phyloP scores from a whole-genome alignment of 441 rosid species.

The Aquilaria agallochum region DNA sequence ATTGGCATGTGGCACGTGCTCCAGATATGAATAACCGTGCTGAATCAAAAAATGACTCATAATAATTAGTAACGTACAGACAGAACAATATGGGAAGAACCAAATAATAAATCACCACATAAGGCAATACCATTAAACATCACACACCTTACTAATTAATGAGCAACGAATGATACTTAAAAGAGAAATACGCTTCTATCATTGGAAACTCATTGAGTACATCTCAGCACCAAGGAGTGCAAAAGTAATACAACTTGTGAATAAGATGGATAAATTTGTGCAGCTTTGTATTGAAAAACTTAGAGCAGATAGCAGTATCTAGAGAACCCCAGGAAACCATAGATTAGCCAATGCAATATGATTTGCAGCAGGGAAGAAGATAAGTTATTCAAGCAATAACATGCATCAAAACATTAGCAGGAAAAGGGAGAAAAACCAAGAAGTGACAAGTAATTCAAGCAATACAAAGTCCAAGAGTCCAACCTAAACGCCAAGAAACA shows the following conservation, averaged over 20 bases:
- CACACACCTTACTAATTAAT: conserved; percentile 5
- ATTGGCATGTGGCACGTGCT: conserved; percentile 27
- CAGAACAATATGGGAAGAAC: conserved; percentile 1
- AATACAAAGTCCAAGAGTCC: conserved; percentile 10
- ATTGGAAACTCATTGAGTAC: conserved; percentile 1
- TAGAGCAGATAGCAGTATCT: neutral
- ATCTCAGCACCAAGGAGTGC: neutral
- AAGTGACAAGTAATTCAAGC: no score
- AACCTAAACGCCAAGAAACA: conserved; percentile 6
- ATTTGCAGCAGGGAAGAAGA: neutral
- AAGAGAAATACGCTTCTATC: no score
- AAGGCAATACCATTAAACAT: conserved; percentile 7
- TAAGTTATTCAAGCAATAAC: neutral
- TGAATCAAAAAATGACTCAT: conserved; percentile 23
- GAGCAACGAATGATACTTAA: no score
- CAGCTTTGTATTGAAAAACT: neutral
- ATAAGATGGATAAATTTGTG: neutral
- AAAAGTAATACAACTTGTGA: neutral
- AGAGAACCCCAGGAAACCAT: neutral
- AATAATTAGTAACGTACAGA: conserved; percentile 14
- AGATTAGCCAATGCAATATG: no score
- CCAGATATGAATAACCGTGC: conserved; percentile 29
- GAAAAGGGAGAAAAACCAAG: neutral
- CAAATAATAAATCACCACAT: neutral
- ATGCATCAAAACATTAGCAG: neutral